phyloP scores from a whole-genome alignment of 495 filamentous ascomycete species.

The Pyronema domesticum region DNA sequence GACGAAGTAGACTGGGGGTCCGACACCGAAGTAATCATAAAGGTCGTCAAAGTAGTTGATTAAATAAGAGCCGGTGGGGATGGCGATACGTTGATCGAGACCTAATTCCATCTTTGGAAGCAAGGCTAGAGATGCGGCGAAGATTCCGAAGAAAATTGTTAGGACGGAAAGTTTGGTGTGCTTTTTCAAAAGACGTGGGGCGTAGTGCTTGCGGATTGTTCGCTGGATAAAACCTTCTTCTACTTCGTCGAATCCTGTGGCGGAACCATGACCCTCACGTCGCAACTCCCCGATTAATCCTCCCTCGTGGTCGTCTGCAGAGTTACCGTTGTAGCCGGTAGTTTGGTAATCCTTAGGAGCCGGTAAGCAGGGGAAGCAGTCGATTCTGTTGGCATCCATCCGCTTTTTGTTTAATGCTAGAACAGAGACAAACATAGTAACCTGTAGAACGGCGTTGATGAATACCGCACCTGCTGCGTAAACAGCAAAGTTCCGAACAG shows the following conservation, averaged over 20 bases:
- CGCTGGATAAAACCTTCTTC: constrained; percentile 65
- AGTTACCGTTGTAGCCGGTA: constrained; percentile 7
- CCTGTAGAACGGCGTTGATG: constrained; percentile 85
- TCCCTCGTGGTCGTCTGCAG: constrained; percentile 1
- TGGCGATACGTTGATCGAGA: constrained; percentile 81
- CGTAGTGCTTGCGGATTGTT: constrained; percentile 79
- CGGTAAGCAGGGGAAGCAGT: constrained; percentile 78
- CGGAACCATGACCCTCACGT: constrained; percentile 26
- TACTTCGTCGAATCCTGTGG: constrained; percentile 35
- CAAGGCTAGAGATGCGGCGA: constrained; percentile 65
- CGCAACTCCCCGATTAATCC: neutral
- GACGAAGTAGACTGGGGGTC: constrained; percentile 93
- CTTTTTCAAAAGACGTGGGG: constrained; percentile 59
- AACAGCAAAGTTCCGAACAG: constrained; percentile 87
- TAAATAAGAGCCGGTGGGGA: constrained; percentile 81
- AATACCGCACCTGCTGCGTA: constrained; percentile 94
- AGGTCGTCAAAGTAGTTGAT: constrained; percentile 92
- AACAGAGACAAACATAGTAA: constrained; percentile 90
- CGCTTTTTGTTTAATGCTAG: constrained; percentile 77
- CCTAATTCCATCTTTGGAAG: constrained; percentile 73
- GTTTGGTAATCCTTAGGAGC: constrained; percentile 12
- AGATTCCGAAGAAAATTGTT: constrained; percentile 67
- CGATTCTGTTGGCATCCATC: constrained; percentile 69
- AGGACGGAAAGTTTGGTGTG: constrained; percentile 59
- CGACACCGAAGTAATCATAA: constrained; percentile 74